phyloP scores from a whole-genome alignment of 192 early-diverging fungal genomes.

The Coemansia sp. region DNA sequence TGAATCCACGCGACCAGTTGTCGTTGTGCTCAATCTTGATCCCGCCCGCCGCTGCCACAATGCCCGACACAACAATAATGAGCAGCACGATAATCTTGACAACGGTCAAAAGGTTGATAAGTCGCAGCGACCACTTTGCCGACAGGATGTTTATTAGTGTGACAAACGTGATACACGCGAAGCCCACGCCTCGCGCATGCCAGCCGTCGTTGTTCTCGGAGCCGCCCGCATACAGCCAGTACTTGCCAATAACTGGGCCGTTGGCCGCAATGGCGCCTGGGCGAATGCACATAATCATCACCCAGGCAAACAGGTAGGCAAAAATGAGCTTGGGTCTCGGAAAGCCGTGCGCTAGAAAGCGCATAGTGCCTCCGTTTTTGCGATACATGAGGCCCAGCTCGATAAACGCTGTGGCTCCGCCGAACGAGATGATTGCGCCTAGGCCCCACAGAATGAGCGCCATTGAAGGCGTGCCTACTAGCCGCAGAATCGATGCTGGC shows the following conservation, averaged over 20 bases:
- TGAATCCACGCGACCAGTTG: constrained; percentile 60
- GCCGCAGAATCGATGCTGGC: constrained; percentile 63
- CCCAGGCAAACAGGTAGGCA: constrained; percentile 54
- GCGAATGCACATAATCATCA: constrained; percentile 54
- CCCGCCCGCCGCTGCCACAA: constrained; percentile 61
- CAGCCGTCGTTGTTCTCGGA: constrained; percentile 26
- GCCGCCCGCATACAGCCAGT: constrained; percentile 53
- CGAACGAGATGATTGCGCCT: constrained; percentile 69
- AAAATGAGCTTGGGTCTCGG: constrained; percentile 49
- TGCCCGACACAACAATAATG: constrained; percentile 63
- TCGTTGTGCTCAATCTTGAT: constrained; percentile 22
- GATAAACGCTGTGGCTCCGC: constrained; percentile 82
- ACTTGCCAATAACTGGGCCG: constrained; percentile 53
- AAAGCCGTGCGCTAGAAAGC: constrained; percentile 74
- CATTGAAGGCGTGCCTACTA: constrained; percentile 63
- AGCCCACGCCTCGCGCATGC: constrained; percentile 54
- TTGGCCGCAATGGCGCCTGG: constrained; percentile 53
- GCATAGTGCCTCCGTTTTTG: constrained; percentile 81
- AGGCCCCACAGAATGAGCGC: constrained; percentile 73
- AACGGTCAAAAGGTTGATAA: constrained; percentile 68
- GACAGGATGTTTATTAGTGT: constrained; percentile 65
- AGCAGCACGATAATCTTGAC: constrained; percentile 67
- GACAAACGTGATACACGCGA: constrained; percentile 56
- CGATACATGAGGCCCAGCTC: constrained; percentile 88
- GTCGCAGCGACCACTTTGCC: constrained; percentile 59